Conservation (phyloP, 805 yeast species). For the Kluyveromyces wickerhamii region DNA sequence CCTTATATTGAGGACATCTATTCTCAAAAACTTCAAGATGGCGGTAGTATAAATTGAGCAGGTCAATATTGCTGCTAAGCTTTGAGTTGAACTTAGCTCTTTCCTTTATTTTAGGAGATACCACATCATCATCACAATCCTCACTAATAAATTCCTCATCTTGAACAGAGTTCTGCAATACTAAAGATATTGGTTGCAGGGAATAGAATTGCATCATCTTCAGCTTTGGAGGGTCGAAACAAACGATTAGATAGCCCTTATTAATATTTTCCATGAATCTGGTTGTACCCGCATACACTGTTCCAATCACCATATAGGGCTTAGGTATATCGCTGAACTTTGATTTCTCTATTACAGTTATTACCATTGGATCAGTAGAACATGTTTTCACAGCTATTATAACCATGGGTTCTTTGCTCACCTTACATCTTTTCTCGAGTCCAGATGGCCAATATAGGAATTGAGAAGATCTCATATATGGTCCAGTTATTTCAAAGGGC, state of each 20-base stretch:
- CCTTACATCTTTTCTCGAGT: constrained; percentile 16
- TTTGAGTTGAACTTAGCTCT: neutral
- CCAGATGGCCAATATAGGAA: constrained; percentile 31
- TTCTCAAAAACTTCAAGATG: constrained; percentile 15
- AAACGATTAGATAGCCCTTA: constrained; percentile 28
- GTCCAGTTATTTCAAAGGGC: too few species aligned
- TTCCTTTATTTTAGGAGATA: neutral
- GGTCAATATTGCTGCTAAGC: constrained; percentile 13
- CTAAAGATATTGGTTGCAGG: constrained; percentile 60
- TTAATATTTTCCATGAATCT: neutral
- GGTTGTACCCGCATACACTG: constrained; percentile 8
- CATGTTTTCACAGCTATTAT: constrained; percentile 2
- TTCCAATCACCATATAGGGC: neutral
- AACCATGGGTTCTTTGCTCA: constrained; percentile 6
- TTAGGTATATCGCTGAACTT: neutral
- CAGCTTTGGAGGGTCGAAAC: constrained; percentile 68
- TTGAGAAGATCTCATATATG: neutral
- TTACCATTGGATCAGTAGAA: constrained; percentile 3
- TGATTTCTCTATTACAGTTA: constrained; percentile 3
- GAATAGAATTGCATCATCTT: constrained; percentile 71
- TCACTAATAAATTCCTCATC: constrained; percentile 14
- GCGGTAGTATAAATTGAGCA: constrained; percentile 19
- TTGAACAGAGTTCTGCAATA: constrained; percentile 31
- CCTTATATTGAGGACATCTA: constrained; percentile 9
- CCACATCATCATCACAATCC: constrained; percentile 8